Percentiles rank a stretch among this genome's conserved stretches.
These are phyloP conservation scores for Rickenella mellea DNA, from an alignment of 768 basidiomycete genomes.

Conservation along the genomic window DNA sequence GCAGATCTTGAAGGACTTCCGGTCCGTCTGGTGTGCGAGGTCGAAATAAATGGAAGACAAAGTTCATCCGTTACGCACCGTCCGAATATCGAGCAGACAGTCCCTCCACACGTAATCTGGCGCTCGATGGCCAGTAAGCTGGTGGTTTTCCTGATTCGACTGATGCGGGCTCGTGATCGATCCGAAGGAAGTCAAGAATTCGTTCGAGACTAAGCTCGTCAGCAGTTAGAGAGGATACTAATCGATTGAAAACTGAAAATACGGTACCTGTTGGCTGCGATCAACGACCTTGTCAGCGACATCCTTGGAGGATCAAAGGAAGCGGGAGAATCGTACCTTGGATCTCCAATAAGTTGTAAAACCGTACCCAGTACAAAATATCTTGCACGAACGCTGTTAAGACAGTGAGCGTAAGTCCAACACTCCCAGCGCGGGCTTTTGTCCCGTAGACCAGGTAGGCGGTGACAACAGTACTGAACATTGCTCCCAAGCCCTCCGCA, in stretches of 20 bases:
- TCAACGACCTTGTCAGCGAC: background rate
- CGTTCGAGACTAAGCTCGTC: constrained; percentile 21
- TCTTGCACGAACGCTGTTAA: constrained; percentile 1
- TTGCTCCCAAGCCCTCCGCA: constrained; percentile 44
- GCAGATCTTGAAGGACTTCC: constrained; percentile 35
- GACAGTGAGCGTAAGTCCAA: background rate
- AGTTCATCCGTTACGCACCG: background rate
- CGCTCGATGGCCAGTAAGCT: constrained; percentile 44
- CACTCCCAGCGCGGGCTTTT: constrained; percentile 15
- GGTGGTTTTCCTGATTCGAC: constrained; percentile 29
- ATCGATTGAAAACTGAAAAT: background rate
- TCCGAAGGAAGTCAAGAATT: constrained; percentile 34
- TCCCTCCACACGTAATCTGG: constrained; percentile 31
- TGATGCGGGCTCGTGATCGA: constrained; percentile 36
- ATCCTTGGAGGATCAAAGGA: background rate
- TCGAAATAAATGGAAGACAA: background rate
- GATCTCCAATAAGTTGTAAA: constrained; percentile 3
- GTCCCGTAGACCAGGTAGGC: constrained; percentile 40
- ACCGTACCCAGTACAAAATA: constrained; percentile 3
- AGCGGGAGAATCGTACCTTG: background rate
- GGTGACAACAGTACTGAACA: constrained; percentile 48
- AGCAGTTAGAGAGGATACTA: background rate
- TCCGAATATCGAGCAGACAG: constrained; percentile 30
- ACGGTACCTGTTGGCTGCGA: constrained; percentile 14
- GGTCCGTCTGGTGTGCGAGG: constrained; percentile 25